Conservation (phyloP, 768 basidiomycete species). For the Boletus rufocinnamomeus region DNA sequence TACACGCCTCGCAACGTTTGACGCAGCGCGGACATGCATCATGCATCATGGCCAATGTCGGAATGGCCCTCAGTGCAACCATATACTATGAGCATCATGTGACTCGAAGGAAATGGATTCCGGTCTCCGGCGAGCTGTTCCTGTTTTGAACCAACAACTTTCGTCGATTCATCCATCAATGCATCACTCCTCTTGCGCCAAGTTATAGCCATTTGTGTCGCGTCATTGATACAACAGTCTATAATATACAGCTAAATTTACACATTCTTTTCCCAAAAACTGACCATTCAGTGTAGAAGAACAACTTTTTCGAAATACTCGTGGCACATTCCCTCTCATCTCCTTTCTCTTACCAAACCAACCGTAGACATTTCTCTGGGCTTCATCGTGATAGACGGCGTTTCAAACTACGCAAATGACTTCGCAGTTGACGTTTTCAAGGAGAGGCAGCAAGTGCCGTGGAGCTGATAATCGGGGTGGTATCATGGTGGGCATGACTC, state of each 20-base stretch:
- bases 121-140: background rate
- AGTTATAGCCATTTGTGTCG: background rate
- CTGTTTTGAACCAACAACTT: too few species aligned
- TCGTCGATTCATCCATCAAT: too few species aligned
- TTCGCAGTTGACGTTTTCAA: background rate
- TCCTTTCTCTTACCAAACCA: background rate
- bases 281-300: background rate
- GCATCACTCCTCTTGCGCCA: too few species aligned
- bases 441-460: background rate
- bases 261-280: background rate
- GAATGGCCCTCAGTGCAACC: background rate
- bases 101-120: background rate
- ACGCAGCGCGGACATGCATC: conserved; percentile 1
- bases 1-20: conserved; percentile 1
- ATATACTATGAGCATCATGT: background rate
- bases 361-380: background rate
- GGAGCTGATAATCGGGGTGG: background rate
- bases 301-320: background rate
- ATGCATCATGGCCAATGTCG: conserved; percentile 1
- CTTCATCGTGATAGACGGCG: background rate
- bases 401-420: too few species aligned
- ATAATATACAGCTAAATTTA: too few species aligned
- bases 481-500: background rate
- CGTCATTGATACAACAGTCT: too few species aligned
- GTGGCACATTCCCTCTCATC: background rate